Base-by-base conservation (phyloP, 148 eudicot species). In the Agrostemma githago region DNA sequence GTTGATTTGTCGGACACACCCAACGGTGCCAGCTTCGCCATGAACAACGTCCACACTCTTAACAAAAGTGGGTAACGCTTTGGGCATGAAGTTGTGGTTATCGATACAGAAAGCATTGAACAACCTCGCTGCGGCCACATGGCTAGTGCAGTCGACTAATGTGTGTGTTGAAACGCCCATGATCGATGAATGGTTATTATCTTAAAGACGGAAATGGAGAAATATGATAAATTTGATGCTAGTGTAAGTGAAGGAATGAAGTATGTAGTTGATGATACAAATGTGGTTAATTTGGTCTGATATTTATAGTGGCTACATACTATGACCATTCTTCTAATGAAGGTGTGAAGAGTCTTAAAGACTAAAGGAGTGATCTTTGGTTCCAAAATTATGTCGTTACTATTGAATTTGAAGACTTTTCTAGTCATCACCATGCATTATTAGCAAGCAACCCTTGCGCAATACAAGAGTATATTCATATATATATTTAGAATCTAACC, bases 81-180 rank as follows among this genome's bases (percentile, higher is more conserved):
- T 82, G 14, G 84, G 82, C 41, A 78, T 12, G 63, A 78, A 74
- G 66, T 71, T 78, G 56, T 82, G 81, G 71, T 71, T 74, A 68
- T 82, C 81, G 46, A 70, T 19, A 48, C 71, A 16, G 5, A 78
- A 41, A 53, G 84, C 84, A 63, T 82, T 61, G 70, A 78, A 82
- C 46, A 70, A 10, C 72, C 84, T 21, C 1, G 72, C 21, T 1
- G 76, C 54, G 7, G 81, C 78, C 8, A 82, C 63, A 2, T 70
- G 8, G 77, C 62, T 74, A 3, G 76, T 19, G 38, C 7, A 17
- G 39, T 78, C 84, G 4, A 62, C 71, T 64, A 73, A 15, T 62
- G 57, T 73, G 51, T 4, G 39, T 17, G 78, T 68, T n/a, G n/a
- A 43, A 1, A 73, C 83, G 64, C 75, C 75, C 80, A 77, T 77